Conservation (phyloP, 1,284 basidiomycete genomes). For the Singerocomus inundabilis region DNA sequence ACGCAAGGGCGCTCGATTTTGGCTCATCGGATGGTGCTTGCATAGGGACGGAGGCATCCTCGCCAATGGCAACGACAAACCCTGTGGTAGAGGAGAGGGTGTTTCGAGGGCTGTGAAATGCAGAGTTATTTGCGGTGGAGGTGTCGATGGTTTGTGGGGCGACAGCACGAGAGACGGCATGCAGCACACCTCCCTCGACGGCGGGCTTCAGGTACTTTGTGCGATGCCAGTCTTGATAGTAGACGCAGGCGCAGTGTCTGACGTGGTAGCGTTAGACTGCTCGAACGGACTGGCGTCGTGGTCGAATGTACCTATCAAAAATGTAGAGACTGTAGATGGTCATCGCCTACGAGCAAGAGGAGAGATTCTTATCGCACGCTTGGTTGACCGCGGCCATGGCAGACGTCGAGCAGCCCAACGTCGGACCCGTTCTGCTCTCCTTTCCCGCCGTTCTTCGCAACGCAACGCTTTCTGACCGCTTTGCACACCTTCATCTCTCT, state of each 20-base stretch:
- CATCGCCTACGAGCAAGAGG: slow-evolving; percentile 42
- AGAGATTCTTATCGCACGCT: too few species aligned
- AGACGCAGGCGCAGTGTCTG: slow-evolving; percentile 89
- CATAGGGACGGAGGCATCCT: slow-evolving; percentile 42
- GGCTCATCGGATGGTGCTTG: slow-evolving; percentile 36
- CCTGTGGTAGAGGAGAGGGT: slow-evolving; percentile 61
- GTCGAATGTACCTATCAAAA: slow-evolving; percentile 65
- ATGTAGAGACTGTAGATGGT: slow-evolving; percentile 89
- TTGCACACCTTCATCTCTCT: slow-evolving; percentile 45
- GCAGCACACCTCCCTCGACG: slow-evolving; percentile 65
- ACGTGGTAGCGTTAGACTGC: not conserved
- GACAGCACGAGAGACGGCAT: slow-evolving; percentile 70
- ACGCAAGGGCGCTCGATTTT: slow-evolving; percentile 63
- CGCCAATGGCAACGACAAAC: slow-evolving; percentile 64
- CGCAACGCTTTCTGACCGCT: slow-evolving; percentile 49
- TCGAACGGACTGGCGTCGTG: not conserved
- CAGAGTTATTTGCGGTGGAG: slow-evolving; percentile 33
- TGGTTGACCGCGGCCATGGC: slow-evolving; percentile 15
- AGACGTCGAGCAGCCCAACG: slow-evolving; percentile 2
- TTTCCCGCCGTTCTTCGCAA: slow-evolving; percentile 69
- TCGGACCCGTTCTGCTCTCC: slow-evolving; percentile 53
- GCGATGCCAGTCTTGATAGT: slow-evolving; percentile 93
- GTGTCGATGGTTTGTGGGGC: slow-evolving; percentile 41
- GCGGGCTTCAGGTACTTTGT: slow-evolving; percentile 71
- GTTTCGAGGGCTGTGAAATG: slow-evolving; percentile 57